A percentile compares a stretch with the other conserved stretches of the same genome.
phyloP scores from a whole-genome alignment of 2,329 filamentous ascomycete genomes.

The Esteya vermicola region DNA sequence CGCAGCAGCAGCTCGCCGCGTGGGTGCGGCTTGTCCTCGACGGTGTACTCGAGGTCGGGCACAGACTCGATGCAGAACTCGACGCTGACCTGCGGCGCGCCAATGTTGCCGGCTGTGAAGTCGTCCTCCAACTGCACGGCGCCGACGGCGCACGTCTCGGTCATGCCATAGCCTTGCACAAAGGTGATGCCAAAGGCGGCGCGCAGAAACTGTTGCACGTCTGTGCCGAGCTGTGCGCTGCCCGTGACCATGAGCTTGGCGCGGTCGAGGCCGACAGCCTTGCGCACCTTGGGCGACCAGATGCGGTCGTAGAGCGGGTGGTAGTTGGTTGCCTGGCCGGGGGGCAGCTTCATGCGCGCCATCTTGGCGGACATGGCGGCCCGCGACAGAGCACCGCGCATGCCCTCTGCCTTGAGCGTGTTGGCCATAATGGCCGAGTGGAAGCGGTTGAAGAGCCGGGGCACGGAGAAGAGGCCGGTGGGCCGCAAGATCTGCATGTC shows the following conservation, averaged over 20 bases:
- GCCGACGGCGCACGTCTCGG: conserved; percentile 75
- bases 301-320: conserved; percentile 73
- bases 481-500: conserved; percentile 81
- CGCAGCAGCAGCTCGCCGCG: conserved; percentile 81
- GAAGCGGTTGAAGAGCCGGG: conserved; percentile 83
- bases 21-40: conserved; percentile 75
- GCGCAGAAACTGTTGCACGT: conserved; percentile 77
- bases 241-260: conserved; percentile 67
- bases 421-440: conserved; percentile 66
- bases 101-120: conserved; percentile 67
- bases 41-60: conserved; percentile 85
- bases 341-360: conserved; percentile 57
- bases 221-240: conserved; percentile 79
- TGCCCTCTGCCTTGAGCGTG: conserved; percentile 63
- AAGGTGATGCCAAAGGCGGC: conserved; percentile 69
- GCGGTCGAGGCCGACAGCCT: conserved; percentile 69
- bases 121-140: conserved; percentile 58
- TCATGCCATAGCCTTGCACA: conserved; percentile 82
- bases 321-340: conserved; percentile 61
- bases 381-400: conserved; percentile 69
- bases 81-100: conserved; percentile 48
- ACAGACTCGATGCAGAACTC: conserved; percentile 78
- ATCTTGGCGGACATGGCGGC: conserved; percentile 70
- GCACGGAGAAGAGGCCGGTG: conserved; percentile 74
- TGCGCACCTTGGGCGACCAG: conserved; percentile 76